A percentile compares a stretch with the other conserved stretches of the same genome.
Evolutionary conservation across 352 stramenopile genomes (phyloP).

Genomic region (Nannochloropsis limnetica): DNA sequence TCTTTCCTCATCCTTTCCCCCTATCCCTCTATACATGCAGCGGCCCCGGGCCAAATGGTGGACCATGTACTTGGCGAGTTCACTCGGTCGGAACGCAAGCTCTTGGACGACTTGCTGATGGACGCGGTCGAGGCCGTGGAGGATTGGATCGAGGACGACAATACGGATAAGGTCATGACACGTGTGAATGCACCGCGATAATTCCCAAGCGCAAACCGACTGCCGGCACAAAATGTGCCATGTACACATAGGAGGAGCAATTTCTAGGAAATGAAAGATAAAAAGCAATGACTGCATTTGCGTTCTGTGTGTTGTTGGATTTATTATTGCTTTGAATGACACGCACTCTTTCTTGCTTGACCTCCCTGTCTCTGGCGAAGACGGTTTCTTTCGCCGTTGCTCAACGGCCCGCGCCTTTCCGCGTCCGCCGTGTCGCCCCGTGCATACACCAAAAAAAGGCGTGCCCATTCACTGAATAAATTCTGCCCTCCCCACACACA

Average conservation of each 20-base stretch:
- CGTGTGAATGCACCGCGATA: slow-evolving; percentile 38
- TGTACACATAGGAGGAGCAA: background rate
- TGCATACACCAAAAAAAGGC: background rate
- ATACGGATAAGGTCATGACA: slow-evolving; percentile 47
- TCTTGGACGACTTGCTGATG: slow-evolving; percentile 43
- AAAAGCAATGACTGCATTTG: background rate
- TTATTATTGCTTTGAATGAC: background rate
- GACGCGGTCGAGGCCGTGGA: slow-evolving; percentile 47
- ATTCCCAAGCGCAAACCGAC: background rate
- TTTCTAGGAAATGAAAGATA: background rate
- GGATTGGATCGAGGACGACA: slow-evolving; percentile 50
- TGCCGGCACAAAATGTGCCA: background rate
- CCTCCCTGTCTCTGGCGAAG: background rate
- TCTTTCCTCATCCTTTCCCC: background rate
- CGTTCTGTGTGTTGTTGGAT: background rate
- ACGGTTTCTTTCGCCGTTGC: background rate
- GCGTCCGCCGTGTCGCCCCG: background rate
- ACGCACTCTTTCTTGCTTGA: background rate
- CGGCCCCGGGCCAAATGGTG: slow-evolving; percentile 37
- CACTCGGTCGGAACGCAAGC: slow-evolving; percentile 44
- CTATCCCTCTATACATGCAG: background rate
- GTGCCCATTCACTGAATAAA: background rate
- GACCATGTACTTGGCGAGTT: slow-evolving; percentile 52
- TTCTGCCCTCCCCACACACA: background rate
- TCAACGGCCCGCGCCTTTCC: background rate